Conservation (phyloP, 192 early-diverging fungal species). For the Paraglomus occultum region DNA sequence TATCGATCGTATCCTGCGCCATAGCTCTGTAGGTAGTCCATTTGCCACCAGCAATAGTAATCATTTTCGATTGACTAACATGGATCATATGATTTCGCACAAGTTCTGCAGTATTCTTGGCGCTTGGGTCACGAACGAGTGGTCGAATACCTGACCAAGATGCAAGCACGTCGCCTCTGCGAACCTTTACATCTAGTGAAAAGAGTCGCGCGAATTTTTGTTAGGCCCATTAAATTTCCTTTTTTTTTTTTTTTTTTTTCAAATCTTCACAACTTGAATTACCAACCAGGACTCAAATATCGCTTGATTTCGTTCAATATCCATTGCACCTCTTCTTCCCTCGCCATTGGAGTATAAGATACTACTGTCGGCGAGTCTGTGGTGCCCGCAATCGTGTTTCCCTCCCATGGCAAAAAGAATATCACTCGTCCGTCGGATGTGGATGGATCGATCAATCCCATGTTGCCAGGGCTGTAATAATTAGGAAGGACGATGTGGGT, state of each 20-base stretch:
- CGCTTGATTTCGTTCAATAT: slow-evolving; percentile 89
- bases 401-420: slow-evolving; percentile 98
- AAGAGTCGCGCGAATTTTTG: slow-evolving; percentile 1
- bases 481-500: slow-evolving; percentile 94
- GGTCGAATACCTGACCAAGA: slow-evolving; percentile 99
- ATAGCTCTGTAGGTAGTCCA: slow-evolving; percentile 99
- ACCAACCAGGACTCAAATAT: slow-evolving; percentile 73
- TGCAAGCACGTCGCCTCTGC: slow-evolving; percentile 92
- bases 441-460: slow-evolving; percentile 93
- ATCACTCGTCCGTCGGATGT: slow-evolving; percentile 96
- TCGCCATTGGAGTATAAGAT: slow-evolving; percentile 79
- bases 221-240: neutral
- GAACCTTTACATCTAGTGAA: slow-evolving; percentile 85
- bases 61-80: slow-evolving; percentile 71
- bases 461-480: slow-evolving; percentile 91
- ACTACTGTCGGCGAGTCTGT: slow-evolving; percentile 91
- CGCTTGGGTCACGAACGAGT: slow-evolving; percentile 91
- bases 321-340: slow-evolving; percentile 94
- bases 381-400: slow-evolving; percentile 93
- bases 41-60: slow-evolving; percentile 97
- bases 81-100: slow-evolving; percentile 99
- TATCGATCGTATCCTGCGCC: slow-evolving; percentile 93
- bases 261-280: neutral
- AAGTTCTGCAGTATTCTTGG: slow-evolving; percentile 87
- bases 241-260: neutral